Percentiles rank a stretch among this genome's conserved stretches.
Conservation (phyloP, 1,284 basidiomycete species). For the Malassezia obtusa region DNA sequence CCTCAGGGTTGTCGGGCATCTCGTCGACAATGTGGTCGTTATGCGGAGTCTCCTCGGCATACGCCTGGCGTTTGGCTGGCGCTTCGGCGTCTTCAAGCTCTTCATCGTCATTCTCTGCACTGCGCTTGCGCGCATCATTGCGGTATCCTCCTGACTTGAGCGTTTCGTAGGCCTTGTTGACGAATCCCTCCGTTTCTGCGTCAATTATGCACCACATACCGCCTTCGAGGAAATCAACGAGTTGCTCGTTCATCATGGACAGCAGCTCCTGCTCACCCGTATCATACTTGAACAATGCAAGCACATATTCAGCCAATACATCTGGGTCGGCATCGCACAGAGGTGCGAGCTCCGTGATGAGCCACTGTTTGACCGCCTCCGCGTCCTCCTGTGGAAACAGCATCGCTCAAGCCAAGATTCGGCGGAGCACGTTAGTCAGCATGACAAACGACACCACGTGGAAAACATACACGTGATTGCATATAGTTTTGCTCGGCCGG, state of each 20-base stretch:
- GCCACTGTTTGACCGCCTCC: slow-evolving; percentile 14
- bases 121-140: slow-evolving; percentile 9
- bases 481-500: slow-evolving; percentile 17
- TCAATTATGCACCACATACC: slow-evolving; percentile 50
- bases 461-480: not conserved
- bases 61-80: slow-evolving; percentile 11
- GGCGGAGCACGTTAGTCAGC: slow-evolving; percentile 3
- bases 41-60: not conserved
- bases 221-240: slow-evolving; percentile 84
- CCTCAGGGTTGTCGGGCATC: slow-evolving; percentile 7
- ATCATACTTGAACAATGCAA: slow-evolving; percentile 86
- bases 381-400: slow-evolving; percentile 18
- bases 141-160: slow-evolving; percentile 41
- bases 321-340: slow-evolving; percentile 83
- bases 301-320: slow-evolving; percentile 83
- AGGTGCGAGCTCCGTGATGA: slow-evolving; percentile 11
- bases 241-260: slow-evolving; percentile 64
- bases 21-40: slow-evolving; percentile 3
- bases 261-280: slow-evolving; percentile 71
- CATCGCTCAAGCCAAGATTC: slow-evolving; percentile 5
- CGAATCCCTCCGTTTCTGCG: slow-evolving; percentile 57
- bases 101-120: not conserved
- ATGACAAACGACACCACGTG: not conserved
- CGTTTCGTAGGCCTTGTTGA: slow-evolving; percentile 70
- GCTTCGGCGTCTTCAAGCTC: not conserved